Conservation (phyloP, 2,329 filamentous ascomycete genomes). For the Chaetomiaceae sp. region DNA sequence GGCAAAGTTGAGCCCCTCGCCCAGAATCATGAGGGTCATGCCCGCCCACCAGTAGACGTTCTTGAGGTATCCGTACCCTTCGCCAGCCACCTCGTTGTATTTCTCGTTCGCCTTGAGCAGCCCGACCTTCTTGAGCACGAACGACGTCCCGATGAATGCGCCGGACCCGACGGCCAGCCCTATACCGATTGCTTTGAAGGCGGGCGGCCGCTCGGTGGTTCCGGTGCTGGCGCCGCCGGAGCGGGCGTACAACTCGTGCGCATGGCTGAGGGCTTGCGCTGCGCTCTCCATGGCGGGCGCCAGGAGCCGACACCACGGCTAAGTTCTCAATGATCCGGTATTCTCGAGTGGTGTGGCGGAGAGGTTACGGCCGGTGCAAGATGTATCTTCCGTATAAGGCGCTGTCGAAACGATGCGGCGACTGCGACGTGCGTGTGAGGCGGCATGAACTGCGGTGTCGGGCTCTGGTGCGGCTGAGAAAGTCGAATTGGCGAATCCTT, state of each 20-base stretch:
- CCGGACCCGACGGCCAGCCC: conserved; percentile 81
- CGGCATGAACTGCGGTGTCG: conserved; percentile 12
- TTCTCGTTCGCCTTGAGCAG: conserved; percentile 90
- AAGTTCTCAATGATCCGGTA: conserved; percentile 11
- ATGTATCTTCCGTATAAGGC: background rate
- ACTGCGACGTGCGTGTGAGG: background rate
- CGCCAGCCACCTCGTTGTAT: conserved; percentile 91
- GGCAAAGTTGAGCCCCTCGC: conserved; percentile 95
- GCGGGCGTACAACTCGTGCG: conserved; percentile 41
- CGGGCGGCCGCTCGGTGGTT: conserved; percentile 39
- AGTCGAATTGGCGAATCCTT: background rate
- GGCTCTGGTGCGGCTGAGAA: background rate
- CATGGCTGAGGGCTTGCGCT: conserved; percentile 29
- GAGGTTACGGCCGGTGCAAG: background rate
- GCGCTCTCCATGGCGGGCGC: conserved; percentile 29
- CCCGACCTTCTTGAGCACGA: conserved; percentile 92
- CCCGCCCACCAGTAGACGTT: conserved; percentile 93
- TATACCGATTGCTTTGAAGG: conserved; percentile 84
- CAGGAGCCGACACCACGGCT: conserved; percentile 19
- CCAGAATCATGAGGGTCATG: conserved; percentile 95
- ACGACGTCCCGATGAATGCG: conserved; percentile 88
- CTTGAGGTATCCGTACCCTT: conserved; percentile 96
- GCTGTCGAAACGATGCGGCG: background rate
- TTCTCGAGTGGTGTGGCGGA: background rate
- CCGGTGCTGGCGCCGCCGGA: conserved; percentile 28